A percentile compares a stretch with the other conserved stretches of the same genome.
Conservation (phyloP, 1,284 basidiomycete species). For the Xerocomus amazonicus region DNA sequence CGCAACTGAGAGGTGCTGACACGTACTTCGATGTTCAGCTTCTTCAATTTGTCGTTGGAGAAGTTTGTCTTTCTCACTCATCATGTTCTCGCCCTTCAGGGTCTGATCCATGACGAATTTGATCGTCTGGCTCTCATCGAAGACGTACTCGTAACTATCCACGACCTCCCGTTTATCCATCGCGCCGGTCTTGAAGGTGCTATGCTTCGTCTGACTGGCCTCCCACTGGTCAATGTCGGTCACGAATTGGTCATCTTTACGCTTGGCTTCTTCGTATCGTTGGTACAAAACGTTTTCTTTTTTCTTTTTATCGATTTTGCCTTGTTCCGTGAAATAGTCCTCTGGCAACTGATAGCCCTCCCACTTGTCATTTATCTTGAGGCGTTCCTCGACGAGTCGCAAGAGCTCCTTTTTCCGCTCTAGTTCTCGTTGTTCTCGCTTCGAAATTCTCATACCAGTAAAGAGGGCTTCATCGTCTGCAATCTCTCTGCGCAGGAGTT, state of each 20-base stretch:
- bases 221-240: conserved; percentile 99
- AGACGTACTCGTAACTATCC: conserved; percentile 95
- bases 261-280: conserved; percentile 90
- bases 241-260: conserved; percentile 86
- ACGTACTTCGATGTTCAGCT: conserved; percentile 83
- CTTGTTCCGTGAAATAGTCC: conserved; percentile 97
- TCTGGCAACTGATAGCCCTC: conserved; percentile 95
- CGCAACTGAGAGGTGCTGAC: background rate
- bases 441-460: conserved; percentile 84
- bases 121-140: conserved; percentile 97
- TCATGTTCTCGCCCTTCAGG: conserved; percentile 60
- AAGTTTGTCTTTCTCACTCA: conserved; percentile 86
- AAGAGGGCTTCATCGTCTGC: conserved; percentile 90
- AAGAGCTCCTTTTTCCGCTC: conserved; percentile 93
- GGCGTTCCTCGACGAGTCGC: conserved; percentile 87
- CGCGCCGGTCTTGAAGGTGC: conserved; percentile 85
- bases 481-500: conserved; percentile 89
- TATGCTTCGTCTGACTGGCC: conserved; percentile 85
- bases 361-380: conserved; percentile 90
- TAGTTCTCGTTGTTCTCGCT: conserved; percentile 76
- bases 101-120: conserved; percentile 89
- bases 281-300: conserved; percentile 92
- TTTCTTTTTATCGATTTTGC: conserved; percentile 97
- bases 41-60: conserved; percentile 88
- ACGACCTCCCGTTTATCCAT: conserved; percentile 80